Base-by-base conservation (phyloP, 768 basidiomycete genomes). In the Leccinum variicolor region DNA sequence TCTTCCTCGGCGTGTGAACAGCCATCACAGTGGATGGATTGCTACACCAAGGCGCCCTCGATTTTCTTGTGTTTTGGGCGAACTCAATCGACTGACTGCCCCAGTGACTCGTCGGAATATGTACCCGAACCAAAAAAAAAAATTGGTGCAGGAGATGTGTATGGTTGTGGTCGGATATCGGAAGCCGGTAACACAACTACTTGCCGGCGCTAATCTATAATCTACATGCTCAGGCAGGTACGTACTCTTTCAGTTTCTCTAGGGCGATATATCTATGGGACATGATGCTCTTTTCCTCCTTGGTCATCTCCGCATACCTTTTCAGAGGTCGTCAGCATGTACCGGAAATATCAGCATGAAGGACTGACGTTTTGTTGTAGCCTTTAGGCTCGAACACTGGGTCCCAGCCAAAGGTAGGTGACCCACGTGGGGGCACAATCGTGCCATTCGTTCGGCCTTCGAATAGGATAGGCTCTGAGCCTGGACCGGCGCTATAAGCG, bases 331-430 rank as follows among this genome's bases (percentile, higher is more conserved):
- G 43, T 59, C 14, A 55, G 46, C 29, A 23, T 45, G 43, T 7
- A n/a, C 36, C 23, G 13, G 13, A 2, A 4, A 31, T 39, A 31
- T 39, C 23, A 3, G 6, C 19, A 23, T 3, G 14, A 41, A 8
- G 64, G 75, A 67, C 79, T 58, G 59, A 95, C 90, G 95, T 98
- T 71, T 85, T 78, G 7, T 86, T 85, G 19, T 81, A 85, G 10
- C 83, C 87, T 50, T 83, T 78, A 0, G 90, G 90, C 68, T 94
- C 83, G 67, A 96, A 97, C 8, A 90, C 74, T 0, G 93, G 79
- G 73, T 96, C 93, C 94, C 94, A 98, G 21, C 96, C 96, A 67
- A 98, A 98, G 14, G 81, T 73, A 29, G 78, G 75, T 0, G 85
- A 80, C 0, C 96, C 96, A 45, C 95, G 75, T 1, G 95, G 81